Conservation (phyloP, 345 rosid species). For the Populus tremula region DNA sequence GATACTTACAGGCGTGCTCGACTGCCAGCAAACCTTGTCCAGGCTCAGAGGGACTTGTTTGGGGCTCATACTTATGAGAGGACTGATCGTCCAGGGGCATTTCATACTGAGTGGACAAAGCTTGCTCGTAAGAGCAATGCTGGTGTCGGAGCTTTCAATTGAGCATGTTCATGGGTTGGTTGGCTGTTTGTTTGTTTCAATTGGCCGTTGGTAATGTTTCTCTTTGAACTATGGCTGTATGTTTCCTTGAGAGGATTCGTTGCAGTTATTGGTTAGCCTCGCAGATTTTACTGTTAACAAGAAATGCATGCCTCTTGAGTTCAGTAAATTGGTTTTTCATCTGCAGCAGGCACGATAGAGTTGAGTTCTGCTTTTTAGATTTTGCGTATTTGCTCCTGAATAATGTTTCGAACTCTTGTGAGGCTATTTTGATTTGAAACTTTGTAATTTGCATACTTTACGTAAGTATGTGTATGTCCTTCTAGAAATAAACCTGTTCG, state of each 20-base stretch:
- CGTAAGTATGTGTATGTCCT: not conserved
- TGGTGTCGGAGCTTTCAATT: slow-evolving; percentile 51
- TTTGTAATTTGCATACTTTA: not conserved
- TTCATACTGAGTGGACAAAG: slow-evolving; percentile 90
- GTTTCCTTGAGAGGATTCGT: slow-evolving; percentile 13
- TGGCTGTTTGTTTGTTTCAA: slow-evolving; percentile 15
- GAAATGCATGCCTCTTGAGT: slow-evolving; percentile 39
- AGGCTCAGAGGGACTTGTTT: slow-evolving; percentile 97
- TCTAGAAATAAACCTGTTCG: not conserved
- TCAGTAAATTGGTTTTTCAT: not conserved
- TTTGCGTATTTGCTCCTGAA: not conserved
- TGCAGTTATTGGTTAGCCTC: slow-evolving; percentile 27
- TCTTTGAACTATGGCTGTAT: slow-evolving; percentile 18
- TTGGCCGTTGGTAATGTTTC: slow-evolving; percentile 22
- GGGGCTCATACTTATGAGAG: slow-evolving; percentile 98
- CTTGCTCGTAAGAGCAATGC: slow-evolving; percentile 57
- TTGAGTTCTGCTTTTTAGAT: not conserved
- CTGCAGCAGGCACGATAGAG: not conserved
- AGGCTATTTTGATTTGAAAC: not conserved
- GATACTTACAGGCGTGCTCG: slow-evolving; percentile 92
- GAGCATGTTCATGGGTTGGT: slow-evolving; percentile 26
- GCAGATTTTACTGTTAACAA: slow-evolving; percentile 39
- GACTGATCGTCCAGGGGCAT: slow-evolving; percentile 70
- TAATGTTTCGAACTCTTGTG: not conserved
- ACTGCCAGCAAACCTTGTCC: slow-evolving; percentile 85